Conservation (phyloP, 1,284 basidiomycete genomes). For the Ceratobasidium sp. region DNA sequence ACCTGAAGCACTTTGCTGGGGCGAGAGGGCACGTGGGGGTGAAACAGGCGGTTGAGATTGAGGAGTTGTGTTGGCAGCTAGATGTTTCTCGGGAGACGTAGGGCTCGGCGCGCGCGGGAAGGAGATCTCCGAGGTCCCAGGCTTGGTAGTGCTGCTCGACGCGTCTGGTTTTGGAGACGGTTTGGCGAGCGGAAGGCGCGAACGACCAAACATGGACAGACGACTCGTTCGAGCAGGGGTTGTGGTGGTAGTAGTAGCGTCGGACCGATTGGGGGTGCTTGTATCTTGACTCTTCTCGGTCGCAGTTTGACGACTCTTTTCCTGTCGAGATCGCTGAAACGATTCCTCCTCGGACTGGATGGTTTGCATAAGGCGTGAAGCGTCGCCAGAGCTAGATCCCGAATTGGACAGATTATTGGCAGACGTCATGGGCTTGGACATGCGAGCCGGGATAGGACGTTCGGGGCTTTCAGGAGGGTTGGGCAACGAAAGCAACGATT, state of each 20-base stretch:
- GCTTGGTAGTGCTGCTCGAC: conserved; percentile 8
- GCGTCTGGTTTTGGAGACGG: conserved; percentile 12
- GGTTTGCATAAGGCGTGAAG: conserved; percentile 33
- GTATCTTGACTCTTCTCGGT: not conserved
- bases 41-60: not conserved
- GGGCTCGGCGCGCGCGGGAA: conserved; percentile 22
- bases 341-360: conserved; percentile 38
- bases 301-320: conserved; percentile 18
- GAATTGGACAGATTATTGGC: not conserved
- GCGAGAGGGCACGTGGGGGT: conserved; percentile 7
- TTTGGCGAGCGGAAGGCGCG: conserved; percentile 40
- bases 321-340: conserved; percentile 14
- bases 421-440: not conserved
- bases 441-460: not conserved
- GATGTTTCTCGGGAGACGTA: conserved; percentile 7
- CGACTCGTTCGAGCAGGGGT: conserved; percentile 19
- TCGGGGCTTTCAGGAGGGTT: conserved; percentile 7
- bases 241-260: not conserved
- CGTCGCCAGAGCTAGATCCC: conserved; percentile 12
- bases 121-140: conserved; percentile 24
- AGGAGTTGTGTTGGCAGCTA: not conserved
- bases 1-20: not conserved
- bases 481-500: conserved; percentile 23
- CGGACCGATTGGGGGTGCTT: conserved; percentile 7
- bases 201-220: conserved; percentile 25